Evolutionary conservation across 768 basidiomycete species (phyloP), one percentile per base, ranked within the genome.

Genomic region (Mycena rosella): DNA sequence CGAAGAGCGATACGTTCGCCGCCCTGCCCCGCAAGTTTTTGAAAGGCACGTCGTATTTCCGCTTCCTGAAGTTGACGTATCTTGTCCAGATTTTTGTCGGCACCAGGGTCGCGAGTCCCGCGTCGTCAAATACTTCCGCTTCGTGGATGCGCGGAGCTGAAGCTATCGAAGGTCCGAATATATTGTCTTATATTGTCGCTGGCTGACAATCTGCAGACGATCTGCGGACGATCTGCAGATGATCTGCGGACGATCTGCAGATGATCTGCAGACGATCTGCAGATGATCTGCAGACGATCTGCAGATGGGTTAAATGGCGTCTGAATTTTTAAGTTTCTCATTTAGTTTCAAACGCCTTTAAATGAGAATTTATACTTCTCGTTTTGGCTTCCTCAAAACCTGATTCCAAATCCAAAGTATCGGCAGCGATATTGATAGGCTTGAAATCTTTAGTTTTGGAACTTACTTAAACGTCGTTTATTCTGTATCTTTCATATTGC

Each of bases 281-380:
- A 51, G 55, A 53, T 24, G 34, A 57, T 65, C 63, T 58, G 63
- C 63, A 29, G 63, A 49, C 34, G 20, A 58, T 63, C 62, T 54
- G 62, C 53, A 48, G 62, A 55, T 48, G 48, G 6, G 34, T 59
- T 65, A 44, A 59, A 65, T 42, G 30, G 29, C 11, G 45, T 29
- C 54, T 18, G 26, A 64, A 49, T 4, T 38, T 15, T 30, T 10
- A 47, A 52, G 32, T 65, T 59, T 65, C 22, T 9, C 6, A 58
- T 57, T 18, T 11, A 42, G 55, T 64, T 57, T 64, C 20, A 42
- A 9, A 29, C 20, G 30, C 55, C 47, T 48, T 49, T 26, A 64
- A 64, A 57, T 18, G 55, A 64, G 54, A 40, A 29, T 34, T 9
- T 3, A 49, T 44, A 9, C 18, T 56, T 64, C n/a, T 64, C 45